Base-by-base conservation (phyloP, 805 yeast genomes). In the Starmerella davenportii region DNA sequence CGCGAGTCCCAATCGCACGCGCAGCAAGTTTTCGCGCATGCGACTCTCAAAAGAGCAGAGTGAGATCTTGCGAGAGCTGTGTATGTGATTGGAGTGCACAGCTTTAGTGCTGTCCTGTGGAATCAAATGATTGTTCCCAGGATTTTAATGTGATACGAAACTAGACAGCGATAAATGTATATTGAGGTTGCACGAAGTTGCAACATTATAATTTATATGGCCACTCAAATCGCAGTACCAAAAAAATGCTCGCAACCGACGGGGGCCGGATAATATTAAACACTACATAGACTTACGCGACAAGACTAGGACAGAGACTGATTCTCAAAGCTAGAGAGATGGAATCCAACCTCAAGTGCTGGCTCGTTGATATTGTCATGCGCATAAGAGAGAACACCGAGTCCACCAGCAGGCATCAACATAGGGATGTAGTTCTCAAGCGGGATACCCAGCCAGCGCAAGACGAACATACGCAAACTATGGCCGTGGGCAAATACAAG, bases 401-500 rank as follows among this genome's bases (percentile, higher is more conserved):
- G 80, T 32, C 94, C 95, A 46, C 95, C 95, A 21, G 96, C 93
- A 55, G 87, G 95, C 48, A 87, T 63, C 56, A 87, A 63, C 57
- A 84, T 75, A 48, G 76, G 72, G 8, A 95, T 95, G 55, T 85
- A 79, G 35, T 55, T 61, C 44, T 57, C 51, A 41, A 78, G 62
- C n/a, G 65, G 64, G 30, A 65, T 58, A 2, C 68, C 70, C 29
- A 79, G 73, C 96, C 96, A 87, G 42, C 94, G 62, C 17, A 84
- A 81, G 5, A 87, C 92, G 52, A 87, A 73, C 54, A 87, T 79
- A 53, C 95, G 74, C 49, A 87, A 63, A 36, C 85, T 79, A 52
- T 87, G 96, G 33, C 96, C 96, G 54, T 87, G 96, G 9, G 87
- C 95, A 43, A 85, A 77, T 7, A 84, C 75, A 44, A 85, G 51